Evolutionary conservation across 73 alveolate genomes (phyloP).

Genomic region (Paramecium octaurelia): DNA sequence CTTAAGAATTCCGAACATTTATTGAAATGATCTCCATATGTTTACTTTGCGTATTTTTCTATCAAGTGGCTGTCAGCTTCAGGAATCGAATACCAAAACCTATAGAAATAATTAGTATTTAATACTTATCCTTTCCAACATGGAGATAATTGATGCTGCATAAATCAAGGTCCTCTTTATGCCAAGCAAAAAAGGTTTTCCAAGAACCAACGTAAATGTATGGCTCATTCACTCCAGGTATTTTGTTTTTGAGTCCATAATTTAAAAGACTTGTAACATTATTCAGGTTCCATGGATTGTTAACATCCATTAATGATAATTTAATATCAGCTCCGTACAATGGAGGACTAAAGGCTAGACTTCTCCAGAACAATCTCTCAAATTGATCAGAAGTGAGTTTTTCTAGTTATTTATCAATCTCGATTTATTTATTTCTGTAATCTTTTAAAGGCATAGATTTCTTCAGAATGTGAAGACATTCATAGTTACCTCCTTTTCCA

Average conservation of each 20-base stretch:
- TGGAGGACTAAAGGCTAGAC: slow-evolving; percentile 80
- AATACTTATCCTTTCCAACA: slow-evolving; percentile 76
- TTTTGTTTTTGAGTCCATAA: slow-evolving; percentile 64
- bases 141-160: slow-evolving; percentile 80
- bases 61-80: slow-evolving; percentile 64
- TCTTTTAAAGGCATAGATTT: slow-evolving; percentile 72
- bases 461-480: slow-evolving; percentile 71
- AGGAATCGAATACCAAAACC: slow-evolving; percentile 83
- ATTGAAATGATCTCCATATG: slow-evolving; percentile 71
- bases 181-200: slow-evolving; percentile 93
- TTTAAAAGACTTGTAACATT: slow-evolving; percentile 65
- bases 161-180: slow-evolving; percentile 86
- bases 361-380: slow-evolving; percentile 83
- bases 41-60: slow-evolving; percentile 65
- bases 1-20: slow-evolving; percentile 81
- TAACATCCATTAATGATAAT: slow-evolving; percentile 71
- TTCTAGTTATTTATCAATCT: slow-evolving; percentile 56
- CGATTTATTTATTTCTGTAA: slow-evolving; percentile 60
- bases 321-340: slow-evolving; percentile 86
- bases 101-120: neutral
- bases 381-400: slow-evolving; percentile 66
- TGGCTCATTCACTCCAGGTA: slow-evolving; percentile 83
- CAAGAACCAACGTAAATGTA: slow-evolving; percentile 84
- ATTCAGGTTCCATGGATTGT: slow-evolving; percentile 72
- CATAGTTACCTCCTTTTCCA: slow-evolving; percentile 77